These are phyloP conservation scores for Fraxinus dipetala DNA, from an alignment of 305 asterid species.

Conservation along the genomic window DNA sequence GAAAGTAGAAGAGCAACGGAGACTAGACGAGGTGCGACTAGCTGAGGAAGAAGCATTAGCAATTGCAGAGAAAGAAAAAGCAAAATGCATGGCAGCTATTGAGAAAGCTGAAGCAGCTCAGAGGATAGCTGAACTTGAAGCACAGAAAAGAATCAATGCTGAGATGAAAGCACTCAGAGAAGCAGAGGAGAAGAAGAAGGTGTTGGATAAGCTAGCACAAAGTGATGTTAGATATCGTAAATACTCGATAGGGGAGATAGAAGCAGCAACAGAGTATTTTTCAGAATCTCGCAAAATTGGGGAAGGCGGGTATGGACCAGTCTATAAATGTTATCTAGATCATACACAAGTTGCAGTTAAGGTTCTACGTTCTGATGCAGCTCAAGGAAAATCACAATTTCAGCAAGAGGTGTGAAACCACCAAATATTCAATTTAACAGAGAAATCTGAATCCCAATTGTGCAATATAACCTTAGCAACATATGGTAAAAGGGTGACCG, in stretches of 20 bases:
- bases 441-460: not conserved
- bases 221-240: constrained; percentile 44
- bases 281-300: constrained; percentile 61
- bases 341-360: constrained; percentile 80
- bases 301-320: constrained; percentile 93
- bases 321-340: constrained; percentile 62
- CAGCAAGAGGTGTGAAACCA: constrained; percentile 68
- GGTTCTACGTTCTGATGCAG: constrained; percentile 88
- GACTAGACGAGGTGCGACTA: constrained; percentile 59
- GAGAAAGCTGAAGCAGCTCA: constrained; percentile 89
- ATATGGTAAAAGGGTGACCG: not conserved
- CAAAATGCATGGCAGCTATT: constrained; percentile 71
- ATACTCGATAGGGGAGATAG: constrained; percentile 41
- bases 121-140: constrained; percentile 75
- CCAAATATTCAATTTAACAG: not conserved
- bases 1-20: constrained; percentile 73
- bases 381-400: constrained; percentile 84
- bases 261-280: constrained; percentile 66
- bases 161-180: constrained; percentile 66
- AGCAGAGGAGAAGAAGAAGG: constrained; percentile 71
- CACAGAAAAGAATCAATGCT: constrained; percentile 63
- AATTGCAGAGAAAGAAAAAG: constrained; percentile 65
- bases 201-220: constrained; percentile 46
- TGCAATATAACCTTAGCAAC: not conserved
- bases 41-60: constrained; percentile 86